Percentiles rank a stretch among this genome's conserved stretches.
Conservation (phyloP, 2,329 filamentous ascomycete species). For the Fusarium zealandicum region DNA sequence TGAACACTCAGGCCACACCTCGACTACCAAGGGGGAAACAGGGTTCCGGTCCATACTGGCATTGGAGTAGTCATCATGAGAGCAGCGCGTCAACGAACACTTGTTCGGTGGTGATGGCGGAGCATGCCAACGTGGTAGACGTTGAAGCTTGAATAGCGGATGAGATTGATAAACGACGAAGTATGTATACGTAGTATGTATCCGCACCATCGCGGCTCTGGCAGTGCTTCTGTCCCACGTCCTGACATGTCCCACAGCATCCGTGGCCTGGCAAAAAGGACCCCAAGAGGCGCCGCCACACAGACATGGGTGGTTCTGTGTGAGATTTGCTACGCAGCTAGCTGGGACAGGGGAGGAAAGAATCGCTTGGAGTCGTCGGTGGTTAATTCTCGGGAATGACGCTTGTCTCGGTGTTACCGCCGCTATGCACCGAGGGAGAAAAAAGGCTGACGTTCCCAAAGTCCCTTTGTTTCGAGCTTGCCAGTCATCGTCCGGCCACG, state of each 20-base stretch:
- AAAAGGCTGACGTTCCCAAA: slow-evolving; percentile 17
- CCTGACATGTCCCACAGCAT: slow-evolving; percentile 33
- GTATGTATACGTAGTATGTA: slow-evolving; percentile 24
- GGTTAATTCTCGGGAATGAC: slow-evolving; percentile 39
- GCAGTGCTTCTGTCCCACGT: slow-evolving; percentile 29
- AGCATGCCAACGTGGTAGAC: neutral
- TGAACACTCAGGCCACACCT: slow-evolving; percentile 28
- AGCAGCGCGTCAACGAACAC: neutral
- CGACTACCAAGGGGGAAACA: slow-evolving; percentile 11
- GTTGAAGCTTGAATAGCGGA: slow-evolving; percentile 4
- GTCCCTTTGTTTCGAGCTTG: slow-evolving; percentile 33
- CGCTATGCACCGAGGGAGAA: slow-evolving; percentile 13
- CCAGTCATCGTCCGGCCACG: slow-evolving; percentile 35
- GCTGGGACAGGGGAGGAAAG: slow-evolving; percentile 9
- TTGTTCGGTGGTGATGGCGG: neutral
- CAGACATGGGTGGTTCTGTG: slow-evolving; percentile 25
- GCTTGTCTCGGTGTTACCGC: slow-evolving; percentile 42
- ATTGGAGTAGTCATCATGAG: neutral
- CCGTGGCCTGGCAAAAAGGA: slow-evolving; percentile 23
- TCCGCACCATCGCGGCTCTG: slow-evolving; percentile 20
- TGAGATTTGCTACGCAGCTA: slow-evolving; percentile 10
- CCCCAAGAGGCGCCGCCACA: slow-evolving; percentile 37
- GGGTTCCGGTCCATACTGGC: neutral
- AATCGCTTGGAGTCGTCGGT: slow-evolving; percentile 15
- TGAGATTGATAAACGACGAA: slow-evolving; percentile 39